These are phyloP conservation scores for Clavaria fumosa DNA, from an alignment of 768 basidiomycete species.

Conservation along the genomic window DNA sequence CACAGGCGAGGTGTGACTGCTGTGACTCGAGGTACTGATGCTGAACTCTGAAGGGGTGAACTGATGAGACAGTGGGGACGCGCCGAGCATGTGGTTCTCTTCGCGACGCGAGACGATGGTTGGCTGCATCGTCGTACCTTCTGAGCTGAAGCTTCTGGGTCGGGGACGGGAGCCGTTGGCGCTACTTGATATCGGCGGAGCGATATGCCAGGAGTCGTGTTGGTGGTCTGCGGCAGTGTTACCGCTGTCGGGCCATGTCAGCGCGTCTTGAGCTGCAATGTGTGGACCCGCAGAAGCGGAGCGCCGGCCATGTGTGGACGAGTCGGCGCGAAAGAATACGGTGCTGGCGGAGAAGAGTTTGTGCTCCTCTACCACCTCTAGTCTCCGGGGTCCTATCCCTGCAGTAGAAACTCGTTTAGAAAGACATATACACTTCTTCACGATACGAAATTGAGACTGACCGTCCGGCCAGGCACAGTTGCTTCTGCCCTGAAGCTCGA, in stretches of 20 bases:
- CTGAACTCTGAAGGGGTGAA: background rate
- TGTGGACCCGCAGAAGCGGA: constrained; percentile 35
- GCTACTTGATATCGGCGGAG: background rate
- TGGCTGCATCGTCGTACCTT: constrained; percentile 21
- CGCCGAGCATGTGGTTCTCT: constrained; percentile 22
- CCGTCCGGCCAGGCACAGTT: constrained; percentile 79
- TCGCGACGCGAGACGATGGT: constrained; percentile 21
- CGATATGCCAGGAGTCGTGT: background rate
- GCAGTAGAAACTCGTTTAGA: constrained; percentile 1
- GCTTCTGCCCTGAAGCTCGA: constrained; percentile 61
- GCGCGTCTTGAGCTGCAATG: too few relatives aligned
- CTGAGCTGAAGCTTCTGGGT: constrained; percentile 20
- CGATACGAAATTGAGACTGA: constrained; percentile 18
- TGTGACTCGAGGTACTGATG: too few relatives aligned
- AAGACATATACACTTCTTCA: constrained; percentile 2
- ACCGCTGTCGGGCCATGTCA: too few relatives aligned
- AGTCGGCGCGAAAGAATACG: constrained; percentile 55
- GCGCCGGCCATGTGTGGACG: constrained; percentile 19
- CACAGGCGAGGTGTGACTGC: too few relatives aligned
- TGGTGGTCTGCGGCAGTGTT: constrained; percentile 5
- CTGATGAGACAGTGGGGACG: constrained; percentile 12
- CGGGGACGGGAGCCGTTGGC: too few relatives aligned
- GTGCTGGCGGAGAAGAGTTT: constrained; percentile 54
- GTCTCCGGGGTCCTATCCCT: constrained; percentile 56
- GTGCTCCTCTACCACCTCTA: constrained; percentile 70